phyloP scores from a whole-genome alignment of 1,139 yeast species.

The Sugiyamaella castrensis region DNA sequence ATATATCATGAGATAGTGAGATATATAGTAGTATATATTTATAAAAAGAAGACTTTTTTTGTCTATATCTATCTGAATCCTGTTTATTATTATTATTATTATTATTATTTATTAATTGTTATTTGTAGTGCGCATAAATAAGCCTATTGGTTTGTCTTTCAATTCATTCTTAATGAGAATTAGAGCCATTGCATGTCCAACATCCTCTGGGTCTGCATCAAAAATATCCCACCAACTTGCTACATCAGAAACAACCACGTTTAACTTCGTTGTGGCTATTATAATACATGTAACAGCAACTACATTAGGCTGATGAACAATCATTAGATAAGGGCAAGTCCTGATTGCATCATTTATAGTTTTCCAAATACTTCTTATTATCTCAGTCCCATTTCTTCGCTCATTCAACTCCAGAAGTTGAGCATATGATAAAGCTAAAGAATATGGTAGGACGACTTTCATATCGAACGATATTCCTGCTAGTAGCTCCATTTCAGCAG shows the following conservation, averaged over 20 bases:
- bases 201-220: conserved; percentile 31
- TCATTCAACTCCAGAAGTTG: conserved; percentile 20
- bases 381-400: conserved; percentile 6
- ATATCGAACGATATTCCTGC: conserved; percentile 26
- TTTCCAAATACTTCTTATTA: conserved; percentile 25
- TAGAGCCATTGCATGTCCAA: conserved; percentile 26
- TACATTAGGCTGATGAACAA: conserved; percentile 31
- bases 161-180: conserved; percentile 9
- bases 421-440: conserved; percentile 27
- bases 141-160: no score
- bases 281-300: conserved; percentile 31
- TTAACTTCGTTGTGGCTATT: conserved; percentile 24
- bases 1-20: background rate
- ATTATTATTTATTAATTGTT: conserved; percentile 6
- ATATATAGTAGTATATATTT: background rate
- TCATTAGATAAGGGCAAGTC: conserved; percentile 19
- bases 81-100: background rate
- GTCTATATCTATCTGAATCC: background rate
- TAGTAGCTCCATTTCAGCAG: conserved; percentile 14
- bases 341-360: conserved; percentile 27
- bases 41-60: background rate
- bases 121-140: background rate
- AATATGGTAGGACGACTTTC: conserved; percentile 28
- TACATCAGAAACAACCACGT: conserved; percentile 16
- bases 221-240: conserved; percentile 33